phyloP scores from a whole-genome alignment of 495 filamentous ascomycete genomes.

The Penicillium fimorum region DNA sequence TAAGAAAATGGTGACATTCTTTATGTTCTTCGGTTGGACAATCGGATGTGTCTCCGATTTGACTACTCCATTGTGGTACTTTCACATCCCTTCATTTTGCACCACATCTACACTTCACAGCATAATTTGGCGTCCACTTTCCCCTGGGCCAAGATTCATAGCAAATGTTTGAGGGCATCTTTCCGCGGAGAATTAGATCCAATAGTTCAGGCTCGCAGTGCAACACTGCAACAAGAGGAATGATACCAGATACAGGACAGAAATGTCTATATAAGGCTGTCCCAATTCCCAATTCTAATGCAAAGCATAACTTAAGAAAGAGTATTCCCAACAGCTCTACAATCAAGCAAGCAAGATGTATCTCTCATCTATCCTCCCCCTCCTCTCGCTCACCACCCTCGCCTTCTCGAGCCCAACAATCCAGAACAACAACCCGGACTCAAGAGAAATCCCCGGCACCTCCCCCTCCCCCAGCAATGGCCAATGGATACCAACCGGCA shows the following conservation, averaged over 20 bases:
- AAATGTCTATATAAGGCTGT: conserved; percentile 1
- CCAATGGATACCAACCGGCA: background rate
- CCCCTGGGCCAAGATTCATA: background rate
- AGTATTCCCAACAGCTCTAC: background rate
- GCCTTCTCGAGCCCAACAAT: conserved; percentile 10
- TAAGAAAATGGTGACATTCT: conserved; percentile 9
- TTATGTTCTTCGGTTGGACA: background rate
- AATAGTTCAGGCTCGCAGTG: background rate
- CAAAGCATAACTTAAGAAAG: background rate
- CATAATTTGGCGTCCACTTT: background rate
- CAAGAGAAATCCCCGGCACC: conserved; percentile 5
- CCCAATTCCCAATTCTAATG: background rate
- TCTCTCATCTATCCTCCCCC: background rate
- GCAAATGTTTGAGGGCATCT: background rate
- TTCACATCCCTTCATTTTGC: conserved; percentile 15
- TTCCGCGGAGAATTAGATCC: conserved; percentile 1
- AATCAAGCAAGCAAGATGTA: conserved; percentile 18
- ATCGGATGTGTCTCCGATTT: background rate
- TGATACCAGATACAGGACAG: background rate
- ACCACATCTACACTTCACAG: background rate
- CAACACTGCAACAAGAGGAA: conserved; percentile 1
- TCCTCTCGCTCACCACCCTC: conserved; percentile 13
- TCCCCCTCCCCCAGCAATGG: conserved; percentile 8
- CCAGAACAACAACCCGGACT: background rate
- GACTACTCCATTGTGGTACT: conserved; percentile 12